Base-by-base conservation (phyloP, 805 yeast genomes). In the Candida krabiensis region DNA sequence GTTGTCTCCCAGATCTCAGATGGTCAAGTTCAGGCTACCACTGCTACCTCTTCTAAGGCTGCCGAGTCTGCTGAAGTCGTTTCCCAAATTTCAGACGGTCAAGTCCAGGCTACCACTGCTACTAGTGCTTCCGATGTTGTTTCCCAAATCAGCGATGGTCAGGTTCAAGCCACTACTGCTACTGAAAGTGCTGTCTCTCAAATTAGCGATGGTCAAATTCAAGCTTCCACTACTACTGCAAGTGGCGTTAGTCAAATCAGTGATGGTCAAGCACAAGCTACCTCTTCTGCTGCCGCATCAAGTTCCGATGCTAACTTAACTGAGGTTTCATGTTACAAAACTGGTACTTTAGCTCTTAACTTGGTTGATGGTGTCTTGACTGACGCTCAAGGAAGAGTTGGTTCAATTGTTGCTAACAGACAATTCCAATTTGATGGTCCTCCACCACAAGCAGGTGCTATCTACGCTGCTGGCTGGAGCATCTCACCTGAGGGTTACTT, bases 391-490 rank as follows among this genome's bases (percentile, higher is more conserved):
- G 73, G 73, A 35, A 73, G 81, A 70, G 63, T 75, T 41, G 81
- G 81, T 52, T 71, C 80, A 31, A 75, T 75, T 60, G 81, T 75
- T 47, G 74, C 80, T 41, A 74, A 74, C 75, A 67, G 77, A 65
- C 83, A 77, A 63, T 76, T 77, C 75, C 83, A 77, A 63, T 77
- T 77, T 53, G 83, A 77, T 55, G 82, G 81, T 53, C 81, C 81
- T 35, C 77, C 79, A 61, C 81, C 81, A 47, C 83, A 77, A 63
- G 80, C 76, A 35, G 77, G 77, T 60, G 66, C 77, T 38, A 69
- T 70, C 43, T 69, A 70, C 53, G 77, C 78, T 51, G 71, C 69
- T 37, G 77, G 77, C 43, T 71, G 77, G 77, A 60, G 72, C 38
- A 66, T 72, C 47, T 53, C 69, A 38, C 47, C 55, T 33, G 75